Evolutionary conservation across 108 stramenopile genomes (phyloP), one percentile per base, ranked within the genome.

Genomic region (Nitzschia inconspicua): DNA sequence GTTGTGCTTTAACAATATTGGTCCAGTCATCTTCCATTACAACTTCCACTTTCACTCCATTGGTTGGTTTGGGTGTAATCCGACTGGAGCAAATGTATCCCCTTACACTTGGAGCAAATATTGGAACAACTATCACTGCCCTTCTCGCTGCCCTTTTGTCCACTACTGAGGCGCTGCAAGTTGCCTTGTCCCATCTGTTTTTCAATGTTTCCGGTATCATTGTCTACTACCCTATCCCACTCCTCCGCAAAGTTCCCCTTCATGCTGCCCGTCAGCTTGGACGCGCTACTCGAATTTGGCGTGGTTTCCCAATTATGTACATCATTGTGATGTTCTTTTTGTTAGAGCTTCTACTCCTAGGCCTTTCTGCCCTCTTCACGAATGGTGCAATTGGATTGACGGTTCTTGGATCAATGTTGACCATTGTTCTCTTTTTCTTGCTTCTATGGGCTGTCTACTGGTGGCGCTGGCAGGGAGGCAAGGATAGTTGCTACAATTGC

Each of bases 1-100:
- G 93, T 37, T 65, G 65, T 32, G 93, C 80, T 44, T 60, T 94
- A 27, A 94, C 93, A 49, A 69, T 94, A 2, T 47, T 89, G 40
- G 93, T 94, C 14, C 93, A 92, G 63, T 82, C 80, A 42, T 80
- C 79, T 37, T 85, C 83, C 43, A 77, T 88, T 48, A 86, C 85
- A 20, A 92, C 90, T 8, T 84, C 83, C 25, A 76, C 76, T 47
- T 72, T 92, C 61, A 93, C 92, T 39, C 92, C 92, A 7, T 53
- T 93, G 36, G 90, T 92, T 24, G 90, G 86, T 42, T 52, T 88
- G n/a, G 86, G 80, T 39, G 67, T 66, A 4, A 69, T 92, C 30
- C 66, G 54, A 3, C 64, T 92, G 9, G 77, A 86, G 43, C 77
- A 64, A 53, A 88, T 88, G 86, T 62, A 82, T 30, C 86, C 86